These are phyloP conservation scores for Arthroderma sp. DNA, from an alignment of 2,329 filamentous ascomycete genomes.

Conservation along the genomic window DNA sequence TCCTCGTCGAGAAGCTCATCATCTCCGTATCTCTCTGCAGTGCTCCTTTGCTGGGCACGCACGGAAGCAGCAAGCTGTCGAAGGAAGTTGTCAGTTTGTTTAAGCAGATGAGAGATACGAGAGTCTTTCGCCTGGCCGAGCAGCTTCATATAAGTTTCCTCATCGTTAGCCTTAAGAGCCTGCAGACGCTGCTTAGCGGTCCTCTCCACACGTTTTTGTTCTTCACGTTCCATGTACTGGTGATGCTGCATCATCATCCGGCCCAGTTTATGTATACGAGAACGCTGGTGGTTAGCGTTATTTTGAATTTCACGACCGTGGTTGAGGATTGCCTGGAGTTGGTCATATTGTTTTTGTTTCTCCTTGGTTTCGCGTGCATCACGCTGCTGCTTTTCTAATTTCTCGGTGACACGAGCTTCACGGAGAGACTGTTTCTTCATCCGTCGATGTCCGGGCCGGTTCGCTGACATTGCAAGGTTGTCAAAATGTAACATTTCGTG, in stretches of 20 bases:
- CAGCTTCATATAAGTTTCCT: conserved; percentile 95
- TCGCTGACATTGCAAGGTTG: conserved; percentile 93
- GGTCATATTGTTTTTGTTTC: conserved; percentile 93
- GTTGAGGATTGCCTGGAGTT: conserved; percentile 71
- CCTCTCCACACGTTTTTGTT: conserved; percentile 94
- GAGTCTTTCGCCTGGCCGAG: conserved; percentile 98
- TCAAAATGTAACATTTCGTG: conserved; percentile 91
- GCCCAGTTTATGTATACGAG: conserved; percentile 72
- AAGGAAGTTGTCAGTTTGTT: conserved; percentile 95
- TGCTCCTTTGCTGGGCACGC: conserved; percentile 79
- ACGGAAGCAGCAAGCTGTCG: conserved; percentile 90
- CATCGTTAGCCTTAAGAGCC: conserved; percentile 95
- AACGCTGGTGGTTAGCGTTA: conserved; percentile 52
- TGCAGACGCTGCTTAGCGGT: conserved; percentile 99
- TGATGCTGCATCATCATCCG: conserved; percentile 82
- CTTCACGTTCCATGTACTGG: conserved; percentile 95
- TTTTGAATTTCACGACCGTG: conserved; percentile 68
- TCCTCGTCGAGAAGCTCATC: conserved; percentile 43
- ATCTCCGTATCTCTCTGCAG: conserved; percentile 64
- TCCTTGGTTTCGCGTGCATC: conserved; percentile 91
- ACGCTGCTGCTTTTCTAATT: conserved; percentile 96
- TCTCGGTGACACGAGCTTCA: conserved; percentile 94
- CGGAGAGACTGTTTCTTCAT: conserved; percentile 96
- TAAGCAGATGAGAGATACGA: conserved; percentile 92
- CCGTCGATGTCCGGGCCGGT: conserved; percentile 76